Evolutionary conservation across 2,329 filamentous ascomycete genomes (phyloP).

Genomic region (Calonectria hongkongensis): DNA sequence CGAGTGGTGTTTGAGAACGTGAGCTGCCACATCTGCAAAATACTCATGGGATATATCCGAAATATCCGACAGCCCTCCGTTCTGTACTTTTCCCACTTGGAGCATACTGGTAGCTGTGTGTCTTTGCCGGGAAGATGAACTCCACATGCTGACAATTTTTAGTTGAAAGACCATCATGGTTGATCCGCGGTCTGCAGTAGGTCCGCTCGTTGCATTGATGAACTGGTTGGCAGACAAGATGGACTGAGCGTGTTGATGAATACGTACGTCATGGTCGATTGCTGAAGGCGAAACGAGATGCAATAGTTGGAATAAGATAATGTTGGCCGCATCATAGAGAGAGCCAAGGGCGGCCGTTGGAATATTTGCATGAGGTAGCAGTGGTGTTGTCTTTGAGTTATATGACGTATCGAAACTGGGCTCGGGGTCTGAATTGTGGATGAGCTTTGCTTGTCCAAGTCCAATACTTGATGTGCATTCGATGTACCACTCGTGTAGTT

Average conservation of each 20-base stretch:
- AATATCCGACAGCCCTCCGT: slow-evolving; percentile 46
- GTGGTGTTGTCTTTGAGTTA: background rate
- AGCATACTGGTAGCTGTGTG: too few species aligned
- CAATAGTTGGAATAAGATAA: slow-evolving; percentile 17
- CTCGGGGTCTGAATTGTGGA: background rate
- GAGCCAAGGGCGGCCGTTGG: slow-evolving; percentile 27
- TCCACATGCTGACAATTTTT: slow-evolving; percentile 43
- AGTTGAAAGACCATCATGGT: slow-evolving; percentile 38
- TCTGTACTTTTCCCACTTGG: too few species aligned
- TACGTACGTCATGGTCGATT: background rate
- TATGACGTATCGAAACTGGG: too few species aligned
- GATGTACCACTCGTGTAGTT: slow-evolving; percentile 29
- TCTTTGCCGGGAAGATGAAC: too few species aligned
- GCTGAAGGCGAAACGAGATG: slow-evolving; percentile 25
- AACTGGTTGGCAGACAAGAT: slow-evolving; percentile 35
- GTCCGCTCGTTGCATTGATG: slow-evolving; percentile 29
- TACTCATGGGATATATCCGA: slow-evolving; percentile 41
- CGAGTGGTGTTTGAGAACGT: slow-evolving; percentile 39
- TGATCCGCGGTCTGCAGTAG: slow-evolving; percentile 37
- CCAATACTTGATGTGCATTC: background rate
- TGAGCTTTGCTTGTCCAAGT: slow-evolving; percentile 7
- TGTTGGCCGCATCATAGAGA: slow-evolving; percentile 31
- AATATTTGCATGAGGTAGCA: slow-evolving; percentile 17
- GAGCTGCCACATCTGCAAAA: slow-evolving; percentile 46
- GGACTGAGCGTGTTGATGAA: slow-evolving; percentile 29